Base-by-base conservation (phyloP, 148 eudicot genomes). In the Simmondsia chinensis region DNA sequence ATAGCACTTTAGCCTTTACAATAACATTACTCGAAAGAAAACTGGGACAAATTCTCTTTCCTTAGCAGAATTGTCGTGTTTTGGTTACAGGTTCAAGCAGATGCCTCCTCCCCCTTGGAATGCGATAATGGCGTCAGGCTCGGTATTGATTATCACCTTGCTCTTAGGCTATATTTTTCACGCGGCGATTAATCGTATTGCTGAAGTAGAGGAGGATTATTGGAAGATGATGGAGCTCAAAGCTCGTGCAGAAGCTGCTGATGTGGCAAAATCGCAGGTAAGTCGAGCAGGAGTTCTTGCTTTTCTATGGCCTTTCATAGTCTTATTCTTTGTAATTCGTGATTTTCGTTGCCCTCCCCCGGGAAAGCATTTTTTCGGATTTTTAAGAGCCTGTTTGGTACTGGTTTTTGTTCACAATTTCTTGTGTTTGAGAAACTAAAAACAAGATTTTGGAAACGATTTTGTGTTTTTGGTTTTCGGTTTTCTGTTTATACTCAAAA, bases 191-290 rank as follows among this genome's bases (percentile, higher is more conserved):
- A 67, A 57, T 54, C 64, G 65, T 52, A 84, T 84, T 41, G 82
- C 63, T 9, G 43, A 50, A 45, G 93, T 71, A 33, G 95, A 80
- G 61, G 65, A 42, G 32, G 84, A 72, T 38, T 84, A 45, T 52
- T 69, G 33, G 23, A 37, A 61, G 47, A 78, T 89, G 95, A 73
- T 35, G 56, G 69, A 43, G 69, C 85, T 84, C 22, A 89, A 81
- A 65, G 71, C 64, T 38, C 93, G 75, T 31, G 97, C 97, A 31
- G 97, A 89, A 73, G 93, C 87, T 60, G 97, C 95, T 19, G 97
- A 89, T 65, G 57, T 81, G 43, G 95, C 95, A 28, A 89, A 84
- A 63, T 89, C 97, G 48, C 95, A 84, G 95, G 97, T 76, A 37
- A 2, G 10, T 9, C 23, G 13, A 27, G 14, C 15, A 28, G 22